Conservation (phyloP, 2,329 filamentous ascomycete species). For the Bipolaris zeicola region DNA sequence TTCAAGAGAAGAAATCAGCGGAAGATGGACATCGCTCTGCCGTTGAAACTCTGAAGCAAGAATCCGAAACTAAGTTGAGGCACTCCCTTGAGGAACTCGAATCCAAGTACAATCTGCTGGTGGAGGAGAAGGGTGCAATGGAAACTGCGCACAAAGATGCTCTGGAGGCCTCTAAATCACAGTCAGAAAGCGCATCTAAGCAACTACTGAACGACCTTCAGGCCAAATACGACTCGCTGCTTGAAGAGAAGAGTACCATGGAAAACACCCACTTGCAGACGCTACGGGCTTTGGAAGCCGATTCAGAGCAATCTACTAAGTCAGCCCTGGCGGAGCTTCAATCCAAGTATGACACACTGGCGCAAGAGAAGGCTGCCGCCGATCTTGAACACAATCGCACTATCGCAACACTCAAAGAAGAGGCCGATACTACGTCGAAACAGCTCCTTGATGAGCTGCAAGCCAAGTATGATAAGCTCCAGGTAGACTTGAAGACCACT, state of each 20-base stretch:
- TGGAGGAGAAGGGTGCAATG: slow-evolving; percentile 34
- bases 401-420: background rate
- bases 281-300: slow-evolving; percentile 5
- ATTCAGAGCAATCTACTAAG: slow-evolving; percentile 10
- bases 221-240: slow-evolving; percentile 18
- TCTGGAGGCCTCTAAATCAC: slow-evolving; percentile 30
- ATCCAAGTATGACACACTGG: slow-evolving; percentile 22
- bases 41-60: slow-evolving; percentile 35
- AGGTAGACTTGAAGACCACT: slow-evolving; percentile 7
- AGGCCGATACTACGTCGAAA: slow-evolving; percentile 6
- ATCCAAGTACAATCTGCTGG: slow-evolving; percentile 24
- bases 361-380: slow-evolving; percentile 25
- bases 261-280: slow-evolving; percentile 3
- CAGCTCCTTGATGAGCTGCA: slow-evolving; percentile 14
- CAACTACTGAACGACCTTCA: slow-evolving; percentile 16
- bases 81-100: slow-evolving; percentile 14
- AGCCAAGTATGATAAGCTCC: slow-evolving; percentile 19
- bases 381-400: slow-evolving; percentile 1
- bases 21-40: slow-evolving; percentile 33
- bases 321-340: slow-evolving; percentile 13
- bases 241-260: slow-evolving; percentile 6
- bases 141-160: slow-evolving; percentile 34
- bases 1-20: slow-evolving; percentile 35
- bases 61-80: slow-evolving; percentile 30
- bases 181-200: slow-evolving; percentile 27